Base-by-base conservation (phyloP, 352 stramenopile species). In the Phytophthora tubulina region DNA sequence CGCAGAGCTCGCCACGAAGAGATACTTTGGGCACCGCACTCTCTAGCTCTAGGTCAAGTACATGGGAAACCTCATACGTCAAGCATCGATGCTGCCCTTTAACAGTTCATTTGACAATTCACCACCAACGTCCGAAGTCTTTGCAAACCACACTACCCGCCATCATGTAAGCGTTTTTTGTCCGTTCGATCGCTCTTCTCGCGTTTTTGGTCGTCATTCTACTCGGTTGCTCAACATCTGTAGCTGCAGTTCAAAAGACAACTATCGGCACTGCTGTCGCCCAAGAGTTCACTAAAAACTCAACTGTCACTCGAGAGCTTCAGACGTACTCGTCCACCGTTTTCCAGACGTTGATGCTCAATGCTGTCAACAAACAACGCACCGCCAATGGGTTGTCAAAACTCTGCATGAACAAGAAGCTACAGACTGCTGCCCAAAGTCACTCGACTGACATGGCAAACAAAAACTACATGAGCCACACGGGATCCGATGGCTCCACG, bases 391-490 rank as follows among this genome's bases (percentile, higher is more conserved):
- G 70, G 6, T 44, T 85, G 7, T 30, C 53, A 3, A 41, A 69
- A 3, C 59, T 86, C 0, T 86, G 81, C 53, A 64, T 46, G 41
- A 89, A 82, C 65, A 64, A 54, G 54, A 85, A 79, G 50, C 41
- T 74, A 32, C 61, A 71, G 38, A 30, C 46, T 17, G 54, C 68
- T 0, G 67, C 74, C 0, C 58, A 73, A 52, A 17, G 50, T 8
- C 65, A 68, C 41, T 82, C 73, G 6, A 46, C 76, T 7, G 81
- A 89, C 59, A 71, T 76, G 69, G 78, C 81, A 10, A 60, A 15
- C 1, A 72, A 79, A 27, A 75, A 83, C 65, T 86, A 65, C 44
- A 83, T 84, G 74, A 69, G 49, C 45, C 81, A 89, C 70, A 80
- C 61, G 0, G 79, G 81, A 4, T 72, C 73, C 30, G 67, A 74